Base-by-base conservation (phyloP, 495 filamentous ascomycete species). In the Xylaria flabelliformis region DNA sequence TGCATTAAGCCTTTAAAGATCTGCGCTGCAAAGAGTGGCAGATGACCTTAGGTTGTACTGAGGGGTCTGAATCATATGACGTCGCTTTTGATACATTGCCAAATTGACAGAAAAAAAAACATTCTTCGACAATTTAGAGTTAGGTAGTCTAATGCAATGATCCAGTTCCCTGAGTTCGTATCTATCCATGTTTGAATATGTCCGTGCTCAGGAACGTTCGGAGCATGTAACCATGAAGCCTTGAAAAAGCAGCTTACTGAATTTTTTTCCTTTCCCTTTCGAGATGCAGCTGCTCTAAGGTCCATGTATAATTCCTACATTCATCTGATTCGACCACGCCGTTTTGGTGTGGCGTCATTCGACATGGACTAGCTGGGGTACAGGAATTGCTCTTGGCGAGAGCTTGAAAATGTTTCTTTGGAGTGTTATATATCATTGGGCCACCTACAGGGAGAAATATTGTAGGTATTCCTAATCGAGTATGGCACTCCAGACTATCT, bases 321-420 rank as follows among this genome's bases (percentile, higher is more conserved):
- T 41, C n/a, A 39, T 39, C 59, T 63, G 58, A 64, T 64, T 64
- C 42, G 62, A 42, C 62, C 24, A 1, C 4, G 5, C 41, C 8
- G 17, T 64, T 64, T 29, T 12, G 46, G 17, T n/a, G 46, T 67
- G 64, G 50, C 64, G 64, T 67, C 64, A 67, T 56, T 53, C 64
- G 24, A 67, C 64, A 51, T 51, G 26, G 34, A n/a, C n/a, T 53
- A 34, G 15, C 51, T 29, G 24, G 17, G 21, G 24, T 29, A 12
- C 12, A 55, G 56, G 26, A 58, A 59, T 59, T 36, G 29, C 8
- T 53, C 55, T 36, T 32, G 9, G 55, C 55, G 29, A 59, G 55
- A 59, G 53, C 8, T 29, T 32, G 24, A 56, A 9, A 32, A 59
- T 36, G 21, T 26, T 53, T 21, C 1, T 24, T 19, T 50, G 17